These are phyloP conservation scores for Hypoxylon sp. DNA, from an alignment of 2,329 filamentous ascomycete species.

Conservation along the genomic window DNA sequence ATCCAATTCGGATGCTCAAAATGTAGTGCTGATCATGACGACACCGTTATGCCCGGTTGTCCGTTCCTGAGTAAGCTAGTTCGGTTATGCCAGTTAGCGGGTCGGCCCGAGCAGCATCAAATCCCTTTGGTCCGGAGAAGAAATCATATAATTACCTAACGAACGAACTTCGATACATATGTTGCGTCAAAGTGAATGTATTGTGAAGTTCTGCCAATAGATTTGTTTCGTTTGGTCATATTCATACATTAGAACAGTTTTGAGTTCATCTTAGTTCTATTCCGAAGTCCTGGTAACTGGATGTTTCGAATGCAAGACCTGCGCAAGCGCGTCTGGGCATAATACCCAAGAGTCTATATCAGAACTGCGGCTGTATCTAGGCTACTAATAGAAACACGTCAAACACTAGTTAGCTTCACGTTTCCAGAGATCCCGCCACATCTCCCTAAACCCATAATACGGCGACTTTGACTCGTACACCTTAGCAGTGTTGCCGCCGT, in stretches of 20 bases:
- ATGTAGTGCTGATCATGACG: constrained; percentile 36
- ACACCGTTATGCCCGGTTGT: constrained; percentile 33
- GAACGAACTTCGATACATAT: constrained; percentile 30
- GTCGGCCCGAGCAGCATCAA: constrained; percentile 39
- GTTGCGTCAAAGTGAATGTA: constrained; percentile 3
- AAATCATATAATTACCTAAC: constrained; percentile 9
- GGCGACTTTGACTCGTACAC: constrained; percentile 82
- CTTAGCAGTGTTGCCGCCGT: constrained; percentile 65
- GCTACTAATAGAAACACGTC: background rate
- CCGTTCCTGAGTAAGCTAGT: constrained; percentile 39
- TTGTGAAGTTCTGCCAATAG: background rate
- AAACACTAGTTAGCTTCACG: constrained; percentile 15
- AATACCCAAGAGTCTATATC: background rate
- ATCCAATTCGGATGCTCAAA: constrained; percentile 8
- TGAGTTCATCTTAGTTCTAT: constrained; percentile 1
- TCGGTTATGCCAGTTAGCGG: constrained; percentile 39
- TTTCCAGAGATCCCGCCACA: constrained; percentile 85
- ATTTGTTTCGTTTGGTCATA: constrained; percentile 10
- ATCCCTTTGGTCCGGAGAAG: constrained; percentile 42
- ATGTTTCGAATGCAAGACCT: constrained; percentile 1
- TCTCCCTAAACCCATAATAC: constrained; percentile 88
- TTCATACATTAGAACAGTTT: background rate
- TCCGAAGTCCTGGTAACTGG: background rate
- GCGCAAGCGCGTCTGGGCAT: constrained; percentile 1
- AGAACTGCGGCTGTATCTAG: background rate